Evolutionary conservation across 495 filamentous ascomycete genomes (phyloP).

Genomic region (Cercophora samala): DNA sequence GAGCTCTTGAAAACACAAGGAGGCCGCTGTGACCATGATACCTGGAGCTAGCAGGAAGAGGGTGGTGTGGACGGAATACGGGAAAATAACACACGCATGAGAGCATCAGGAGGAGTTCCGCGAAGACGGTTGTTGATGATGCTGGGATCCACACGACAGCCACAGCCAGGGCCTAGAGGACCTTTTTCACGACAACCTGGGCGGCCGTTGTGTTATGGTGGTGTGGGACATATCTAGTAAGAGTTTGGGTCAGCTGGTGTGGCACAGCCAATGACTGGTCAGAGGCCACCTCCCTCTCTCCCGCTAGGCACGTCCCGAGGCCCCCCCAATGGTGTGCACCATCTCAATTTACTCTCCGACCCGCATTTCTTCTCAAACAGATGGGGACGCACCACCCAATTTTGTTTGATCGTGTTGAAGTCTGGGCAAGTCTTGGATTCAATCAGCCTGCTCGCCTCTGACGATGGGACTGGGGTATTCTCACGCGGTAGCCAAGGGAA

Average conservation of each 20-base stretch:
- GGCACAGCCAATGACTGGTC: conserved; percentile 29
- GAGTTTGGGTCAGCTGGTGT: conserved; percentile 29
- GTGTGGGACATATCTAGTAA: conserved; percentile 16
- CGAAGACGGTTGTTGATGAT: background rate
- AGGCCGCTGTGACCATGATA: background rate
- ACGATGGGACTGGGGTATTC: background rate
- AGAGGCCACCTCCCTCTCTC: conserved; percentile 23
- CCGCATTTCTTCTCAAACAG: conserved; percentile 18
- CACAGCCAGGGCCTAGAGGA: background rate
- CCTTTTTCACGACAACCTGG: background rate
- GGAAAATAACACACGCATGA: background rate
- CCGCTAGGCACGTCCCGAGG: conserved; percentile 33
- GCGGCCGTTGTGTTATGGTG: background rate
- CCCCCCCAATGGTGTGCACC: conserved; percentile 18
- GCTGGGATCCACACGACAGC: too few relatives aligned
- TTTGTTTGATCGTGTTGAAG: conserved; percentile 1
- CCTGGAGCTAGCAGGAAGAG: background rate
- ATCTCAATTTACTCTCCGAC: conserved; percentile 31
- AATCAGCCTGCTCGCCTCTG: background rate
- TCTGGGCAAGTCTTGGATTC: background rate
- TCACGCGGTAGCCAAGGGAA: background rate
- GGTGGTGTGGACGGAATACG: conserved; percentile 2
- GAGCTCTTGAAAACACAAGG: background rate
- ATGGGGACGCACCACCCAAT: conserved; percentile 11
- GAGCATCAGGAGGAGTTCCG: background rate